Conservation (phyloP, 208 protist genomes). For the Kentomonas sorsogonicus region DNA sequence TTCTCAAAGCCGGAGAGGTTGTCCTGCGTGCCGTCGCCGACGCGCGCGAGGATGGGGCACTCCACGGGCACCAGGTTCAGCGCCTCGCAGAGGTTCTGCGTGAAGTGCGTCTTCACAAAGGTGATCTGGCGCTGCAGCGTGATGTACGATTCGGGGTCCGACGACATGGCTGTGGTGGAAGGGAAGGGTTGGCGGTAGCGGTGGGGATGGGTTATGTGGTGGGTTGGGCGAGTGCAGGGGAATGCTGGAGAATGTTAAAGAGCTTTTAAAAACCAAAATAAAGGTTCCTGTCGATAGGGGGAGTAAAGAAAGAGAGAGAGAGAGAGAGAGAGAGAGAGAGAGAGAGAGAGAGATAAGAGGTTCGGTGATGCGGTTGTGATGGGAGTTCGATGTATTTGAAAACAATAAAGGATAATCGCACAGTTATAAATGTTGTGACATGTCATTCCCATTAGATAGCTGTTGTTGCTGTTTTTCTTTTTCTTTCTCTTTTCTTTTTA, state of each 20-base stretch:
- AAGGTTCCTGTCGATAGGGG: slow-evolving; percentile 5
- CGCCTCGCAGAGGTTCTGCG: slow-evolving; percentile 47
- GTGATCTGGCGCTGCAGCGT: slow-evolving; percentile 66
- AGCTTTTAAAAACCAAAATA: slow-evolving; percentile 7
- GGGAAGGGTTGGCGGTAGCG: neutral
- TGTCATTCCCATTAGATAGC: neutral
- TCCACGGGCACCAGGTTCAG: slow-evolving; percentile 76
- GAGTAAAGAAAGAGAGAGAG: slow-evolving; percentile 8
- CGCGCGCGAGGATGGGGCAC: slow-evolving; percentile 73
- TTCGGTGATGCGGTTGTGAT: neutral
- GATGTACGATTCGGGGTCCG: slow-evolving; percentile 41
- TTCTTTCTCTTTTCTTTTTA: neutral
- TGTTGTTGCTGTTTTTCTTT: neutral
- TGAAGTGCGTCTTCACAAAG: slow-evolving; percentile 66
- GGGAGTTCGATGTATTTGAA: neutral
- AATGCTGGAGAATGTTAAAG: neutral
- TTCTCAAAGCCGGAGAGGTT: slow-evolving; percentile 87
- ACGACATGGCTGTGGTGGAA: slow-evolving; percentile 16
- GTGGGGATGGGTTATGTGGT: no score
- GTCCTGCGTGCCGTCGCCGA: slow-evolving; percentile 86
- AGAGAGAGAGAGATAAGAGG: neutral
- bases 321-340: neutral
- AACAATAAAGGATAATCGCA: neutral
- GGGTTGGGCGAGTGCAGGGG: neutral
- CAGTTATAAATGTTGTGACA: neutral